Evolutionary conservation across 345 rosid genomes (phyloP).

Genomic region (Draba incana): DNA sequence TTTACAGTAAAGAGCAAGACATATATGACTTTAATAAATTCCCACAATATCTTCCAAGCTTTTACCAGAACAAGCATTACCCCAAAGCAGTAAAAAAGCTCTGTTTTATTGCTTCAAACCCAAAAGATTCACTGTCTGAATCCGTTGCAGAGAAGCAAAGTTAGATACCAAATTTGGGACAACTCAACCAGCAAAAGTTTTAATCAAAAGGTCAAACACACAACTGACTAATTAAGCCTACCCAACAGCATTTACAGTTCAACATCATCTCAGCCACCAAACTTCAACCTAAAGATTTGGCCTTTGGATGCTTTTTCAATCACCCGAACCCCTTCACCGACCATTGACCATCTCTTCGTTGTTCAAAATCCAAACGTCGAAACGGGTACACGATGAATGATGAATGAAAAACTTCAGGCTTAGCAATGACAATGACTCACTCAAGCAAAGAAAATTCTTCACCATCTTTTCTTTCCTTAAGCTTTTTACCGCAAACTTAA

Average conservation of each 20-base stretch:
- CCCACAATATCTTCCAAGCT: constrained; percentile 6
- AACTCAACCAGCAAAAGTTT: constrained; percentile 20
- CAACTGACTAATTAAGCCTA: not conserved
- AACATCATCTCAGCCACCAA: constrained; percentile 39
- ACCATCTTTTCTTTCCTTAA: not conserved
- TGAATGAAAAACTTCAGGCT: not conserved
- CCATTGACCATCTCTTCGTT: constrained; percentile 19
- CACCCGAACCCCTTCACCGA: constrained; percentile 24
- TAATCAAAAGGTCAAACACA: constrained; percentile 37
- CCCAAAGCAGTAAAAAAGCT: constrained; percentile 22
- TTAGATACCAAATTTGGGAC: constrained; percentile 28
- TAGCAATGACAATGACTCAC: not conserved
- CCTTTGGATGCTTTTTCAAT: constrained; percentile 21
- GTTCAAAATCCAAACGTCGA: not conserved
- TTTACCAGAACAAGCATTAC: not conserved
- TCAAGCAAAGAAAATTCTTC: not conserved
- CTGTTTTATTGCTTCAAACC: constrained; percentile 16
- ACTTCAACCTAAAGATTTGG: constrained; percentile 39
- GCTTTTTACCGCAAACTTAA: not conserved
- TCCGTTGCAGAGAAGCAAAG: constrained; percentile 40
- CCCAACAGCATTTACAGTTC: constrained; percentile 28
- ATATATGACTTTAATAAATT: constrained; percentile 14
- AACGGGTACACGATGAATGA: constrained; percentile 8
- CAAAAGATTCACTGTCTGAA: constrained; percentile 30
- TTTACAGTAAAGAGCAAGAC: constrained; percentile 23